Base-by-base conservation (phyloP, 306 rosid species). In the Elaeagnus macrophylla region DNA sequence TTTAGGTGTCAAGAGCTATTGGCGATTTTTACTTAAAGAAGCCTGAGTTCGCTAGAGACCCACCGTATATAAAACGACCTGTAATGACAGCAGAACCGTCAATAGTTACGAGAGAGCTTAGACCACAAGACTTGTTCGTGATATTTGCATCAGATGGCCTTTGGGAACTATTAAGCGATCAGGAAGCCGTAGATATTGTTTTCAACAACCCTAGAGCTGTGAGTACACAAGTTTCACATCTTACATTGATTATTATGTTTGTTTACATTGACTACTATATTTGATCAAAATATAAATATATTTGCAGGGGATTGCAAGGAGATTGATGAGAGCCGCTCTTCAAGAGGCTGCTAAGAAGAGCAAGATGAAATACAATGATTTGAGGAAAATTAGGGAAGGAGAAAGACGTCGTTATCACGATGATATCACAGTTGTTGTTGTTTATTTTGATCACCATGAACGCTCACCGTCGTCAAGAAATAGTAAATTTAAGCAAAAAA, bases 131-230 rank as follows among this genome's bases (percentile, higher is more conserved):
- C 71, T 63, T 79, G 52, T 91, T 91, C 82, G 73, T 91, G 65
- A 87, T 91, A 66, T 91, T 91, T 66, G 96, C 99, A 65, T 91
- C 99, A 9, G 99, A 91, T 66, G 99, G 99, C 65, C 95, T 91
- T 18, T 91, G 99, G 99, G 99, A 91, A 75, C 99, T 86, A 68
- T 65, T 91, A 57, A 91, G 79, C 25, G 99, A 91, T 56, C 83
- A 87, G 38, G 78, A 72, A 41, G 99, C 95, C 7, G 99, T 91
- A 39, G 82, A 87, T 49, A 84, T 91, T 39, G 99, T 91, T 55
- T 82, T 64, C 69, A 91, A 79, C 65, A 72, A 75, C 71, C 96
- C 99, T 12, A 82, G 96, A 80, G 87, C 89, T 8, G 99, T 91
- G 71, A 84, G 99, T 80, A 19, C 57, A 65, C 43, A 32, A 44